These are phyloP conservation scores for Lizonia empirigonia DNA, from an alignment of 2,329 filamentous ascomycete genomes.

Conservation along the genomic window DNA sequence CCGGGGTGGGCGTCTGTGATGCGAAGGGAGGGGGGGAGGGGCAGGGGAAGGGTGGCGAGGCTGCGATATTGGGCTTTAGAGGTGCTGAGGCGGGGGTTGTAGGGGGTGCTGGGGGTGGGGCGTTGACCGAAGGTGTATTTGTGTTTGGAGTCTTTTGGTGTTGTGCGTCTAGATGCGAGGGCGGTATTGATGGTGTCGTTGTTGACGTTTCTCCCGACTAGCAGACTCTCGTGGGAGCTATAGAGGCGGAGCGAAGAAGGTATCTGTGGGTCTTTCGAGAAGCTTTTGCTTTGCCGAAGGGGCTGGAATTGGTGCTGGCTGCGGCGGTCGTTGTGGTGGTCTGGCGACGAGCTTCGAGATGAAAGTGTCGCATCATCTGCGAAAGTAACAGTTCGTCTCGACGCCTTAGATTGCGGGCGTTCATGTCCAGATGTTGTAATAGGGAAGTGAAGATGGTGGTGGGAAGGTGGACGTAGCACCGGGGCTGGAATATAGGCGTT, in stretches of 20 bases:
- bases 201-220: background rate
- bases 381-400: background rate
- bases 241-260: conserved; percentile 5
- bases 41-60: background rate
- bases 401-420: conserved; percentile 1
- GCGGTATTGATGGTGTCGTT: background rate
- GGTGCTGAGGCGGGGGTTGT: conserved; percentile 9
- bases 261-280: background rate
- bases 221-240: conserved; percentile 7
- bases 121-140: conserved; percentile 18
- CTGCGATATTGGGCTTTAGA: conserved; percentile 8
- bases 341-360: conserved; percentile 7
- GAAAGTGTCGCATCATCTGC: conserved; percentile 5
- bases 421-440: background rate
- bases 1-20: conserved; percentile 7
- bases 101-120: background rate
- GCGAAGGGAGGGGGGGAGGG: conserved; percentile 5
- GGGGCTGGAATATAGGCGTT: background rate
- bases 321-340: background rate
- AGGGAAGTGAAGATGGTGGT: background rate
- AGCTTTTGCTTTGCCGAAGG: conserved; percentile 1
- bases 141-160: conserved; percentile 19
- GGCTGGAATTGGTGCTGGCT: background rate
- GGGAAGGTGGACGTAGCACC: background rate
- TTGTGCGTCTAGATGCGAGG: conserved; percentile 2